A percentile compares a stretch with the other conserved stretches of the same genome.
phyloP scores from a whole-genome alignment of 192 early-diverging fungal species.

The Coemansia sp. region DNA sequence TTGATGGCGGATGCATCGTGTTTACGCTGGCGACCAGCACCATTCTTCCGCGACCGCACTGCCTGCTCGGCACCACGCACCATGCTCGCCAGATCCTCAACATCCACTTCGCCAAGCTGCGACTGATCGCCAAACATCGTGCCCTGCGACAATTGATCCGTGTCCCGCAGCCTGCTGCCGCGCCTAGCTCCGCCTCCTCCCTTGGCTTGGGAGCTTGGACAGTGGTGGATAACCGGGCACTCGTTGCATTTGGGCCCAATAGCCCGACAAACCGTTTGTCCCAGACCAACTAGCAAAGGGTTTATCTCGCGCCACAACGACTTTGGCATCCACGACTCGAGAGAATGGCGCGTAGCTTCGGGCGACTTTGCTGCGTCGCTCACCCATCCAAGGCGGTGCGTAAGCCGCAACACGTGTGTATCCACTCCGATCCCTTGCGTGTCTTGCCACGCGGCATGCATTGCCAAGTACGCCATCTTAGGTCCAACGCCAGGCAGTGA shows the following conservation, averaged over 20 bases:
- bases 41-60: constrained; percentile 45
- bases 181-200: constrained; percentile 7
- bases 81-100: constrained; percentile 52
- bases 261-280: constrained; percentile 79
- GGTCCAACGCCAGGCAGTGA: constrained; percentile 89
- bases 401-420: constrained; percentile 91
- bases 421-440: constrained; percentile 95
- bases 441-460: constrained; percentile 83
- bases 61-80: constrained; percentile 49
- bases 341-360: constrained; percentile 74
- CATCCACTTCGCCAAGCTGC: constrained; percentile 42
- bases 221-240: constrained; percentile 78
- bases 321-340: constrained; percentile 80
- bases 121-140: constrained; percentile 28
- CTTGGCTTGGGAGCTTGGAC: constrained; percentile 55
- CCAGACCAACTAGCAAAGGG: constrained; percentile 86
- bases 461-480: constrained; percentile 86
- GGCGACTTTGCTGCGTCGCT: constrained; percentile 71
- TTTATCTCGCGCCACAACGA: constrained; percentile 88
- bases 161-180: constrained; percentile 4
- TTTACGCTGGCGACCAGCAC: constrained; percentile 29
- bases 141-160: constrained; percentile 19
- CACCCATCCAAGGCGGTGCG: constrained; percentile 87
- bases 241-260: constrained; percentile 70
- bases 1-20: constrained; percentile 9